These are phyloP conservation scores for Paramecium primaurelia DNA, from an alignment of 73 alveolate species.

Conservation along the genomic window DNA sequence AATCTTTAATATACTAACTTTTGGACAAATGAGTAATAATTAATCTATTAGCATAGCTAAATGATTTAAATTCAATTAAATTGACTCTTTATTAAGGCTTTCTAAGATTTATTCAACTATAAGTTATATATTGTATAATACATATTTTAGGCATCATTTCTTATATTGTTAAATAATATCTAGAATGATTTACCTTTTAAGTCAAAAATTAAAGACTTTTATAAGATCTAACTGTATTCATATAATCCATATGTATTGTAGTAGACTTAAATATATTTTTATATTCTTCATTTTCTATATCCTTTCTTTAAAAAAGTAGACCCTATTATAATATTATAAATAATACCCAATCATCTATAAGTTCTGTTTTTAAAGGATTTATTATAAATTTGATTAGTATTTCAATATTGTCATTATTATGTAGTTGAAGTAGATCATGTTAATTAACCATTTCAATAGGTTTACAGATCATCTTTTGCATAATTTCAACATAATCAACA, in stretches of 20 bases:
- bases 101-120: not conserved
- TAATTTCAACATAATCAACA: not conserved
- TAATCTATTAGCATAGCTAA: not conserved
- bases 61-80: not conserved
- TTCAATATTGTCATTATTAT: not conserved
- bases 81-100: not conserved
- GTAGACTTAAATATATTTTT: not conserved
- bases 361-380: not conserved
- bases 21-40: not conserved
- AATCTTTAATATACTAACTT: not conserved
- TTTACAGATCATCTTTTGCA: not conserved
- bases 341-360: slow-evolving; percentile 22
- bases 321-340: not conserved
- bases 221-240: not conserved
- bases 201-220: not conserved
- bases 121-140: not conserved
- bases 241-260: not conserved
- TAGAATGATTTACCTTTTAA: not conserved
- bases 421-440: not conserved
- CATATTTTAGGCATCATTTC: not conserved
- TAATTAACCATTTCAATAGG: not conserved
- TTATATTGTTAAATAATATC: not conserved
- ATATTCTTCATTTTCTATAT: not conserved
- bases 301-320: not conserved
- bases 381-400: not conserved